Evolutionary conservation across 106 monocot species (phyloP).

Genomic region (Apostasia shenzhenica): DNA sequence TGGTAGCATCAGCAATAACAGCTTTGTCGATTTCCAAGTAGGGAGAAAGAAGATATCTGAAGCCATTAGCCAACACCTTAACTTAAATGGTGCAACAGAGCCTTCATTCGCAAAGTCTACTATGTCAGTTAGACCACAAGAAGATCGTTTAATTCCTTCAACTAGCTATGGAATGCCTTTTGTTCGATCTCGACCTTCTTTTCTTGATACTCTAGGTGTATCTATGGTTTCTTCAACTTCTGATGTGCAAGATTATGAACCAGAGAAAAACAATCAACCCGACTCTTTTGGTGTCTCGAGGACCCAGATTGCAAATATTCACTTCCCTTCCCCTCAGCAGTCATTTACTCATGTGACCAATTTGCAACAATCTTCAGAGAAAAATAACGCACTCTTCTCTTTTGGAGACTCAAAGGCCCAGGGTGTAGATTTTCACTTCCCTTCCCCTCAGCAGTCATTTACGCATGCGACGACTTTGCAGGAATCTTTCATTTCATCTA

Average conservation of each 20-base stretch:
- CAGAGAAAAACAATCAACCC: conserved; percentile 26
- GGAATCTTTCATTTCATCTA: conserved; percentile 12
- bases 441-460: conserved; percentile 17
- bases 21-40: conserved; percentile 1
- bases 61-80: conserved; percentile 35
- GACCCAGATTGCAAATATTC: conserved; percentile 18
- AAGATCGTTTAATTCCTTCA: conserved; percentile 29
- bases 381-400: conserved; percentile 23
- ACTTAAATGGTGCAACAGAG: conserved; percentile 28
- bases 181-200: conserved; percentile 64
- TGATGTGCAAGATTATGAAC: conserved; percentile 12
- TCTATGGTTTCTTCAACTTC: conserved; percentile 36
- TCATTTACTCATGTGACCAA: conserved; percentile 8
- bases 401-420: conserved; percentile 15
- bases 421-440: conserved; percentile 20
- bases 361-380: conserved; percentile 20
- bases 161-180: conserved; percentile 22
- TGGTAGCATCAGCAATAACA: conserved; percentile 14
- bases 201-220: conserved; percentile 78
- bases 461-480: conserved; percentile 6
- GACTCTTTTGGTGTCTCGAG: conserved; percentile 19
- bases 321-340: conserved; percentile 13
- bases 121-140: conserved; percentile 16
- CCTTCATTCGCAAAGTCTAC: conserved; percentile 33
- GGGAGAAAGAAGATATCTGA: conserved; percentile 28